Base-by-base conservation (phyloP, 2,329 filamentous ascomycete species). In the Apiospora koreana region DNA sequence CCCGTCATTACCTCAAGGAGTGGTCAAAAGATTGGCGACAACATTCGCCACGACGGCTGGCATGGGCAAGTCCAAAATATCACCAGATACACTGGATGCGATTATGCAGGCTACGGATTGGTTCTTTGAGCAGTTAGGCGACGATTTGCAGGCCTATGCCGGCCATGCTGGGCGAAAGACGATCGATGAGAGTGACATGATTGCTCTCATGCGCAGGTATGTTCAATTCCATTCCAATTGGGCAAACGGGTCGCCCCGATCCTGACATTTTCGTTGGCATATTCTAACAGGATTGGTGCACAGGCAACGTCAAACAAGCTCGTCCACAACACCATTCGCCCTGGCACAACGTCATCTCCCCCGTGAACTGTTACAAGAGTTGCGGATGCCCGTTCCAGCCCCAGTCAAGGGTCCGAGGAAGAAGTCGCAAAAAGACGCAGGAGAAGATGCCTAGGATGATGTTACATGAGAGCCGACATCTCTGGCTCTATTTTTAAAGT, bases 111-210 rank as follows among this genome's bases (percentile, higher is more conserved):
- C 94, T 0, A 93, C 93, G 2, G 93, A 97, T 72, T 96, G 94
- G 92, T 97, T 94, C 80, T 97, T 97, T 79, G 94, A 97, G 81
- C 94, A 97, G 80, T 84, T 93, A 2, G 90, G 93, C 65, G 92
- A 94, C 71, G 94, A 97, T 77, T 82, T 97, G 69, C 88, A 89
- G 16, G 91, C 91, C 2, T 97, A 95, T 79, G 92, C 94, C 23
- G 86, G 89, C 72, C 94, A 98, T 80, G 94, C 92, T 6, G 92
- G 92, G 42, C 89, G 94, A 42, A 96, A 93, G 80, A 94, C 91
- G 2, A 94, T 98, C 74, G 93, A 97, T 76, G 93, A 96, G 79
- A 92, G 88, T 75, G 94, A 97, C 79, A 90, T 97, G 76, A 84
- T 94, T 69, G 90, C 93, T 71, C 83, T 97, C 74, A 94, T 97